Percentiles rank a stretch among this genome's conserved stretches.
Conservation (phyloP, 305 asterid species). For the Fraxinus ornus region DNA sequence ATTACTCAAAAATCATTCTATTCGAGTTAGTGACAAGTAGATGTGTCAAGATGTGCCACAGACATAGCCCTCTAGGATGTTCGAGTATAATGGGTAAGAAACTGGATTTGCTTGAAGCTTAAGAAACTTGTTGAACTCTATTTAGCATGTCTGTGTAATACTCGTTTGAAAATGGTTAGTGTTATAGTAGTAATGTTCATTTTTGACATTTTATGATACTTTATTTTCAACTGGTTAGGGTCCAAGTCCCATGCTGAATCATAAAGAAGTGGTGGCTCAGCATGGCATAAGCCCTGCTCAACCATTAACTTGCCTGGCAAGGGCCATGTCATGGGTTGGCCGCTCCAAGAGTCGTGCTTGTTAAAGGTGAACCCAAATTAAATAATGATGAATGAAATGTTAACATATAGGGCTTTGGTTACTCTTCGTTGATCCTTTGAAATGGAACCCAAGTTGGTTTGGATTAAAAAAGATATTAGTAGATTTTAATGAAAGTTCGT, state of each 20-base stretch:
- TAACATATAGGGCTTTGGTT: neutral
- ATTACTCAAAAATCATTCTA: neutral
- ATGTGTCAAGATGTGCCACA: neutral
- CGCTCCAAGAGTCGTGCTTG: neutral
- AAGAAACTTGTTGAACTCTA: neutral
- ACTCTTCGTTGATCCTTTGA: neutral
- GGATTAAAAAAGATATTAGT: neutral
- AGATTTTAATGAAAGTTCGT: neutral
- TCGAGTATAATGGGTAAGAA: neutral
- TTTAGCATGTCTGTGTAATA: neutral
- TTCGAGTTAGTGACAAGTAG: neutral
- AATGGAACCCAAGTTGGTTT: neutral
- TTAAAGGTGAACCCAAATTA: neutral
- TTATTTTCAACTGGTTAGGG: neutral
- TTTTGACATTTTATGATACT: neutral
- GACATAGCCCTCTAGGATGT: neutral
- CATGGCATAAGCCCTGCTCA: neutral
- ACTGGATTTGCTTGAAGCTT: neutral
- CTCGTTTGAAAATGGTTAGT: neutral
- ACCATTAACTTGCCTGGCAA: neutral
- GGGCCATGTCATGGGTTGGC: neutral
- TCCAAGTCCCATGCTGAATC: neutral
- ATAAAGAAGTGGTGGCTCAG: neutral
- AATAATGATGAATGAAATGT: neutral
- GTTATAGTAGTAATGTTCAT: neutral